Evolutionary conservation across 2,329 filamentous ascomycete species (phyloP).

Genomic region (Botrytis cinerea): DNA sequence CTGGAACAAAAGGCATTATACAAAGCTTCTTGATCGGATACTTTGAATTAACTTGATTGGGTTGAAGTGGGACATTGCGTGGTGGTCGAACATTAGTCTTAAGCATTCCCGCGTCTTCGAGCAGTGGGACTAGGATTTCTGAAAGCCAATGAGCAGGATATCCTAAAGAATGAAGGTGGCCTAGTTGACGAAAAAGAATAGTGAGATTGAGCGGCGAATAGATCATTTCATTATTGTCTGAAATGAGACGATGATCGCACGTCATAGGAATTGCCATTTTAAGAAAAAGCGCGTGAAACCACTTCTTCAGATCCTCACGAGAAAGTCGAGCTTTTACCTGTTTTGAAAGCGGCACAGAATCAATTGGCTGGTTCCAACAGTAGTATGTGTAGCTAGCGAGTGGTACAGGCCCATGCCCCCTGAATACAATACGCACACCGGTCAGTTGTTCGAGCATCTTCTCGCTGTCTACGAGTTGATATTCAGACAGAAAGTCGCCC

Average conservation of each 20-base stretch:
- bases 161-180: background rate
- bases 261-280: background rate
- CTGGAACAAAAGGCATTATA: background rate
- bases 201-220: background rate
- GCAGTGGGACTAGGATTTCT: background rate
- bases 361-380: background rate
- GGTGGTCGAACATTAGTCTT: background rate
- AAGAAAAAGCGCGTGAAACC: background rate
- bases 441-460: conserved; percentile 2
- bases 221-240: background rate
- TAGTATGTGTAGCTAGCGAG: background rate
- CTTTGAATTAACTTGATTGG: background rate
- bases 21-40: background rate
- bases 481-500: background rate
- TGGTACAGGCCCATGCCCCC: background rate
- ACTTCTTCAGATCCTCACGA: background rate
- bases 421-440: background rate
- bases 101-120: background rate
- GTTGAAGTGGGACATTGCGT: background rate
- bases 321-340: background rate
- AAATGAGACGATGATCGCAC: background rate
- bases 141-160: conserved; percentile 5
- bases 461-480: background rate
- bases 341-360: background rate
- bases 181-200: background rate